These are phyloP conservation scores for Warburgia ugandensis DNA, from an alignment of 164 flowering plant species.

Conservation along the genomic window DNA sequence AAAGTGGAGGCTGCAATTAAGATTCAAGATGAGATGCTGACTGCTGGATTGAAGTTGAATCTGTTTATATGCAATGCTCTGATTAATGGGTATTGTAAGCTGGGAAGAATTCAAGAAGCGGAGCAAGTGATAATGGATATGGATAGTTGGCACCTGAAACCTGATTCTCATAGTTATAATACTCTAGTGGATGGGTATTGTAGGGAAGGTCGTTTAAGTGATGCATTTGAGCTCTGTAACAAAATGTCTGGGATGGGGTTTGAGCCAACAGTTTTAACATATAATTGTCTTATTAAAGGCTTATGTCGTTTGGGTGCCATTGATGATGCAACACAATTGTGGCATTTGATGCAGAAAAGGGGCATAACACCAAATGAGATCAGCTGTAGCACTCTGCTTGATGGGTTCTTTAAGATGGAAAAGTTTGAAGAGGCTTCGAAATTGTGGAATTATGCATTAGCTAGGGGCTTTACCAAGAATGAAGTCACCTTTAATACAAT, in stretches of 20 bases:
- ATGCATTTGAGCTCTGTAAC: conserved; percentile 56
- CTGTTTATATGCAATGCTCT: conserved; percentile 54
- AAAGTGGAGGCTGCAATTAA: conserved; percentile 71
- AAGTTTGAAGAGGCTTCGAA: conserved; percentile 42
- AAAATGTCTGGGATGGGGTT: conserved; percentile 49
- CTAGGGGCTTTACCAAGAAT: conserved; percentile 43
- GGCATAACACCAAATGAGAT: conserved; percentile 59
- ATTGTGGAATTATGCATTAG: conserved; percentile 56
- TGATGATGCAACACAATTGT: conserved; percentile 54
- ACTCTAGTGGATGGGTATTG: conserved; percentile 76
- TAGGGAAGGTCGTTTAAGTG: conserved; percentile 28
- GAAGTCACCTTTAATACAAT: conserved; percentile 49
- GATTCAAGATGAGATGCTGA: conserved; percentile 57
- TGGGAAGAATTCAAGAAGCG: conserved; percentile 50
- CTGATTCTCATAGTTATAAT: conserved; percentile 66
- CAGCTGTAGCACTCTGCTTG: conserved; percentile 61
- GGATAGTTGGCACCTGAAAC: conserved; percentile 44
- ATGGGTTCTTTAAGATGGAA: conserved; percentile 59
- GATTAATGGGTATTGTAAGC: conserved; percentile 74
- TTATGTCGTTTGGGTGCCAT: conserved; percentile 39
- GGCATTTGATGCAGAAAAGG: conserved; percentile 64
- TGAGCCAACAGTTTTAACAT: conserved; percentile 52
- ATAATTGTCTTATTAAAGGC: conserved; percentile 79
- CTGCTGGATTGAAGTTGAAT: conserved; percentile 55
- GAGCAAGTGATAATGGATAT: conserved; percentile 36